Evolutionary conservation across 805 yeast species (phyloP).

Genomic region (Jamesozyma jinghongensis): DNA sequence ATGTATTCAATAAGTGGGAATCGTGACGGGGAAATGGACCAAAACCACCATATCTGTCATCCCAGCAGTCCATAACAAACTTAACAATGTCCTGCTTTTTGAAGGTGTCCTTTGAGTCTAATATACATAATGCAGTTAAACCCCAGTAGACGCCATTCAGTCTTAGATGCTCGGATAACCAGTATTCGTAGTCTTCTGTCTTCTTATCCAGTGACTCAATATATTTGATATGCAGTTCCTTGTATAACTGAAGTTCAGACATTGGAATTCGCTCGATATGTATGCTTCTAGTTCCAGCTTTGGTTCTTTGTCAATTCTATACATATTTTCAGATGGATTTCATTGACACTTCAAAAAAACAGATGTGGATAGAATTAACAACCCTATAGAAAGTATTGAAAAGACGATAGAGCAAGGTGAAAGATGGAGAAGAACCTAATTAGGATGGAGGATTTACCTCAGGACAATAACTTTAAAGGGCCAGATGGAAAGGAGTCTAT

Average conservation of each 20-base stretch:
- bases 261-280: neutral
- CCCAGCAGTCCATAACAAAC: constrained; percentile 65
- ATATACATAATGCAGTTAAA: constrained; percentile 56
- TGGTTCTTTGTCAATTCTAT: too few relatives aligned
- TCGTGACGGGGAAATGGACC: constrained; percentile 88
- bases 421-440: constrained; percentile 4
- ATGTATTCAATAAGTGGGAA: constrained; percentile 73
- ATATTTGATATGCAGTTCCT: constrained; percentile 51
- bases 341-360: too few relatives aligned
- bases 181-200: constrained; percentile 60
- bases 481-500: constrained; percentile 20
- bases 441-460: constrained; percentile 16
- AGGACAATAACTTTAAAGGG: constrained; percentile 13
- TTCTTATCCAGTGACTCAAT: constrained; percentile 45
- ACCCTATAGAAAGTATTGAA: too few relatives aligned
- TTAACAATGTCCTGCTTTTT: constrained; percentile 51
- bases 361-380: neutral
- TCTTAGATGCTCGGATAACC: constrained; percentile 84
- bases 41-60: constrained; percentile 60
- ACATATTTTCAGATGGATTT: too few relatives aligned
- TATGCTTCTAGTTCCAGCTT: too few relatives aligned
- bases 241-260: constrained; percentile 6
- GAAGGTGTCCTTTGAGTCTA: constrained; percentile 50
- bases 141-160: constrained; percentile 97
- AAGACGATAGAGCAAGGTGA: too few relatives aligned